phyloP scores from a whole-genome alignment of 257 asterid genomes.

The Perilla frutescens region DNA sequence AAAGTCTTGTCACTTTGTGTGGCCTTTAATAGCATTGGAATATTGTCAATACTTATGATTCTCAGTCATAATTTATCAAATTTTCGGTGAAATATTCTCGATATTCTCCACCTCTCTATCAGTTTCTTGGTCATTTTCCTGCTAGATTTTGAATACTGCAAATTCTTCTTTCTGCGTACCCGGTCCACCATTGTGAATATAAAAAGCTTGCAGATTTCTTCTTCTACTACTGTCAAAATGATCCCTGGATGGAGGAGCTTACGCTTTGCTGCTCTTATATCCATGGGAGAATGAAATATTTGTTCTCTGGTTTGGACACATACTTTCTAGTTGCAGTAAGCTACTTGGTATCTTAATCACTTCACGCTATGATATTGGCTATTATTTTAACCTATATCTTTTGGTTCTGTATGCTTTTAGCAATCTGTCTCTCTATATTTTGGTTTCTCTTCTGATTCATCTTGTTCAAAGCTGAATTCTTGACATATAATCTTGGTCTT shows the following conservation, averaged over 20 bases:
- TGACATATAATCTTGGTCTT: slow-evolving; percentile 29
- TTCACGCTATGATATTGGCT: background rate
- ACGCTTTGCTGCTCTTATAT: slow-evolving; percentile 37
- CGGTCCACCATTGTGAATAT: slow-evolving; percentile 29
- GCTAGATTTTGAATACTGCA: slow-evolving; percentile 8
- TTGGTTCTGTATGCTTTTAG: slow-evolving; percentile 24
- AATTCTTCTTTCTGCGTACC: slow-evolving; percentile 16
- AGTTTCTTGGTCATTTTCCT: slow-evolving; percentile 7
- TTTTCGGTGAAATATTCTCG: slow-evolving; percentile 1
- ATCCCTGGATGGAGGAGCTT: slow-evolving; percentile 37
- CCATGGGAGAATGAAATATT: slow-evolving; percentile 32
- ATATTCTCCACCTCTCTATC: background rate
- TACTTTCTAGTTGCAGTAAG: slow-evolving; percentile 18
- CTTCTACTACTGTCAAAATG: slow-evolving; percentile 28
- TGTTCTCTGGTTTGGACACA: slow-evolving; percentile 34
- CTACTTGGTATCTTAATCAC: slow-evolving; percentile 2
- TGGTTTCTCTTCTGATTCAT: slow-evolving; percentile 11
- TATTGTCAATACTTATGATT: background rate
- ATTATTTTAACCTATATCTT: background rate
- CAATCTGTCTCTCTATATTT: slow-evolving; percentile 22
- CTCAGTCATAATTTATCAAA: background rate
- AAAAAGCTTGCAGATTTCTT: slow-evolving; percentile 44
- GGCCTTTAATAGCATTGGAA: slow-evolving; percentile 4
- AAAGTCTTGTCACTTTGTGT: background rate
- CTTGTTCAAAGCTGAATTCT: slow-evolving; percentile 25